phyloP scores from a whole-genome alignment of 768 basidiomycete genomes.

The Termitomyces eurrhizus region DNA sequence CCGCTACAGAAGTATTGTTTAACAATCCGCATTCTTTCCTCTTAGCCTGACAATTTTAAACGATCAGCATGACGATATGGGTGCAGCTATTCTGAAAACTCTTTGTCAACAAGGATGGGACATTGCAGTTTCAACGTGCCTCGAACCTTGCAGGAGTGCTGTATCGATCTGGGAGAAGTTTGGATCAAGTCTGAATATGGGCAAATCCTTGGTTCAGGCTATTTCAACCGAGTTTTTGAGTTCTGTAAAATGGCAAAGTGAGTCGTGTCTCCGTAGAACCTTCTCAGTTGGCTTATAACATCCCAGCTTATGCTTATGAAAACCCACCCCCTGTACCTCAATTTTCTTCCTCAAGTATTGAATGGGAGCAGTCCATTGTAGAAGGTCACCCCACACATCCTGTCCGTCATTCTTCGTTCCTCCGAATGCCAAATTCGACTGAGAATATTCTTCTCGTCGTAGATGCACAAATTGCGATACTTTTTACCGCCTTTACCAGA shows the following conservation, averaged over 20 bases:
- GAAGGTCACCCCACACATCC: constrained; percentile 62
- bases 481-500: constrained; percentile 48
- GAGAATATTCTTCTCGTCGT: background rate
- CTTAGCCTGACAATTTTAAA: background rate
- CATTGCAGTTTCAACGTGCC: constrained; percentile 17
- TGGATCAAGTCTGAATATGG: constrained; percentile 31
- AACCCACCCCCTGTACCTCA: constrained; percentile 42
- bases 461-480: constrained; percentile 58
- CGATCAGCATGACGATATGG: constrained; percentile 27
- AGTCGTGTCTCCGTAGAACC: constrained; percentile 8
- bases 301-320: constrained; percentile 42
- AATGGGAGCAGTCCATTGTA: constrained; percentile 59
- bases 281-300: background rate
- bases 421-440: background rate
- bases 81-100: constrained; percentile 20
- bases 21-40: background rate
- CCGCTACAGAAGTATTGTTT: constrained; percentile 11
- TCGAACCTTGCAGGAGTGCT: constrained; percentile 30
- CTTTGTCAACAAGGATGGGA: constrained; percentile 26
- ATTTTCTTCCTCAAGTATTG: constrained; percentile 45
- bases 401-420: constrained; percentile 24
- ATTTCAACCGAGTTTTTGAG: constrained; percentile 46
- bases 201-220: constrained; percentile 29
- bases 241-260: constrained; percentile 53
- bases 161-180: constrained; percentile 42